Evolutionary conservation across 202 grass and related monocot genomes (phyloP).

Genomic region (Schoenoplectus tabernaemontani): DNA sequence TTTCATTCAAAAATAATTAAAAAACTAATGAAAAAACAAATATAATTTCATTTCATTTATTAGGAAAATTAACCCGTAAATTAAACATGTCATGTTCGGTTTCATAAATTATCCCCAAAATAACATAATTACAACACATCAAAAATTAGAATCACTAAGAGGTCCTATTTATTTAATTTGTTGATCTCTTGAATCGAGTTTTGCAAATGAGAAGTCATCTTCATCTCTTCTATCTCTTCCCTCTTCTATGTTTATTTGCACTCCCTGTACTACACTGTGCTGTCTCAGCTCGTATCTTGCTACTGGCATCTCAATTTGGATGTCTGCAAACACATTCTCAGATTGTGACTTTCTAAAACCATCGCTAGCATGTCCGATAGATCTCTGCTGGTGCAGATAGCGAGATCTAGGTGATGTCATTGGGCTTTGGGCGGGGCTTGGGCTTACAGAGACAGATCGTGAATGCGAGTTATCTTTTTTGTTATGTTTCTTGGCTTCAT

Average conservation of each 20-base stretch:
- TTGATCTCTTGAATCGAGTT: slow-evolving; percentile 9
- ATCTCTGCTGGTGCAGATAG: background rate
- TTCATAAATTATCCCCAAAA: background rate
- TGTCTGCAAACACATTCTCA: slow-evolving; percentile 4
- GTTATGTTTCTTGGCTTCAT: slow-evolving; percentile 50
- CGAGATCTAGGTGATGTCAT: background rate
- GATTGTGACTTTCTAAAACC: slow-evolving; percentile 20
- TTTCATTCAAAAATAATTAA: too few relatives aligned
- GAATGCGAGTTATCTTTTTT: slow-evolving; percentile 13
- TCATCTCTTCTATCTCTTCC: background rate
- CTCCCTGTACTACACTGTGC: background rate
- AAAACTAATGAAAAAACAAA: too few relatives aligned
- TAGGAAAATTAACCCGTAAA: too few relatives aligned
- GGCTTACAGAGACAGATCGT: background rate
- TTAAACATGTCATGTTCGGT: too few relatives aligned
- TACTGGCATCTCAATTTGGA: background rate
- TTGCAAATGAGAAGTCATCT: slow-evolving; percentile 51
- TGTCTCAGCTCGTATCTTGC: slow-evolving; percentile 26
- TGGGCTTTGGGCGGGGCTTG: slow-evolving; percentile 1
- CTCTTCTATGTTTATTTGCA: slow-evolving; percentile 3
- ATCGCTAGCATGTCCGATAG: background rate
- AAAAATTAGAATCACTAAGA: background rate
- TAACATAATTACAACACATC: slow-evolving; percentile 3
- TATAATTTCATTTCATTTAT: too few relatives aligned
- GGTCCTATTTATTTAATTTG: slow-evolving; percentile 13